phyloP scores from a whole-genome alignment of 148 eudicot species.

The Drosera capensis region DNA sequence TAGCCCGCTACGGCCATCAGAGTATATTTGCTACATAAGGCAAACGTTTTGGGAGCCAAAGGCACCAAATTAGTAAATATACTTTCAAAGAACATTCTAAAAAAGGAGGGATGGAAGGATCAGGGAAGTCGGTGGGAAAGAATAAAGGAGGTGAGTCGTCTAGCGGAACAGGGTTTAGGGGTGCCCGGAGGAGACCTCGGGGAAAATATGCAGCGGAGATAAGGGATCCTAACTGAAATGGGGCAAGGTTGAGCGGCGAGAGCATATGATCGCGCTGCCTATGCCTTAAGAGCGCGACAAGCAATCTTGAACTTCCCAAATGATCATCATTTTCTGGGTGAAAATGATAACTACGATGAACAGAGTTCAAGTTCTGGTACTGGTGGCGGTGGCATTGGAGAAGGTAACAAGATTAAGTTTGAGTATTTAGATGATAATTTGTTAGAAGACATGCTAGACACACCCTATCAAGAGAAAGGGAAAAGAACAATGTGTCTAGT shows the following conservation, averaged over 20 bases:
- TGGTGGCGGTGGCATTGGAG: slow-evolving; percentile 1
- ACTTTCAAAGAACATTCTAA: too few relatives aligned
- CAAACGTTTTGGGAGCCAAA: too few relatives aligned
- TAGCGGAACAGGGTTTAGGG: too few relatives aligned
- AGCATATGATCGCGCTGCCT: slow-evolving; percentile 29
- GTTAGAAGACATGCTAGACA: slow-evolving; percentile 24
- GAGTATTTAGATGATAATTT: slow-evolving; percentile 29
- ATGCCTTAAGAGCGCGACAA: slow-evolving; percentile 21
- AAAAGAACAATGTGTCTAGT: not conserved
- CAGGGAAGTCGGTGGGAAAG: too few relatives aligned
- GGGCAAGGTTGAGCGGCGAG: slow-evolving; percentile 25
- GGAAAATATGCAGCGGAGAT: too few relatives aligned
- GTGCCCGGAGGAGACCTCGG: too few relatives aligned
- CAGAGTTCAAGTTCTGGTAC: not conserved
- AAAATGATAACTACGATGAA: not conserved
- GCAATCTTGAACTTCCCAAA: slow-evolving; percentile 32
- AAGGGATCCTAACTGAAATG: slow-evolving; percentile 23
- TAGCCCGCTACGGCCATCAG: too few relatives aligned
- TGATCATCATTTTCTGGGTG: slow-evolving; percentile 16
- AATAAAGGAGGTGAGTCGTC: too few relatives aligned
- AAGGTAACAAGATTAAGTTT: slow-evolving; percentile 12
- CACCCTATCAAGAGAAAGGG: slow-evolving; percentile 3
- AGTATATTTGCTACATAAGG: too few relatives aligned
- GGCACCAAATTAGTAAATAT: too few relatives aligned
- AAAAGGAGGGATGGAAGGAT: too few relatives aligned